A percentile compares a stretch with the other conserved stretches of the same genome.
These are phyloP conservation scores for Cercophora samala DNA, from an alignment of 495 filamentous ascomycete genomes.

Conservation along the genomic window DNA sequence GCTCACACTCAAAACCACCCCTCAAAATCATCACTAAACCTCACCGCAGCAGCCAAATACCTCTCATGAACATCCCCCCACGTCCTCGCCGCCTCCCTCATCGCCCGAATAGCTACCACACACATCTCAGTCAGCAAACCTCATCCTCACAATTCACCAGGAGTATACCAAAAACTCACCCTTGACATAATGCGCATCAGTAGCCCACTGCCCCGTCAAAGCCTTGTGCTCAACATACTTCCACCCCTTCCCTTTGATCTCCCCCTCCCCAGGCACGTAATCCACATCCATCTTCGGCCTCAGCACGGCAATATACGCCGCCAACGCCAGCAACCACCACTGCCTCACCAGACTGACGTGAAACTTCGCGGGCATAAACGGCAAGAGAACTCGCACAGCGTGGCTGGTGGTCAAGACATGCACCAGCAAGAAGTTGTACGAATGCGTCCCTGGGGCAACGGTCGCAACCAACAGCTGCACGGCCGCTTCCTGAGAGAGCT, in stretches of 20 bases:
- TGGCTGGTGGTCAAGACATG: slow-evolving; percentile 82
- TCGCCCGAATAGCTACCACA: slow-evolving; percentile 59
- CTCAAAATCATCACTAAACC: slow-evolving; percentile 73
- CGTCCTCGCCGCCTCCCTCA: slow-evolving; percentile 69
- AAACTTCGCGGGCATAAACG: slow-evolving; percentile 67
- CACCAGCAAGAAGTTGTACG: slow-evolving; percentile 81
- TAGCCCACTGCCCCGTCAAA: slow-evolving; percentile 58
- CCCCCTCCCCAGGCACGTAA: slow-evolving; percentile 60
- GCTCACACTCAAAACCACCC: slow-evolving; percentile 55
- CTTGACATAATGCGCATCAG: slow-evolving; percentile 82
- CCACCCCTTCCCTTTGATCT: slow-evolving; percentile 67
- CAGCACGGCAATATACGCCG: slow-evolving; percentile 71
- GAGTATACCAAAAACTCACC: slow-evolving; percentile 34
- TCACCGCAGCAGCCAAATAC: slow-evolving; percentile 75
- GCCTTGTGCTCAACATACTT: slow-evolving; percentile 67
- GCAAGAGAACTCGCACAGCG: slow-evolving; percentile 80
- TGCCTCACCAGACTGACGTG: slow-evolving; percentile 71
- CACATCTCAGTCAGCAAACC: slow-evolving; percentile 18
- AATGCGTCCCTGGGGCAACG: slow-evolving; percentile 53
- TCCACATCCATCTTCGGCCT: slow-evolving; percentile 67
- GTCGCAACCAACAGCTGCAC: slow-evolving; percentile 66
- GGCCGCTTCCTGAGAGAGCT: slow-evolving; percentile 72
- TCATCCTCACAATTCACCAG: background rate
- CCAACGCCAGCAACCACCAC: slow-evolving; percentile 83
- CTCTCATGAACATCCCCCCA: slow-evolving; percentile 80